These are phyloP conservation scores for Lavandula angustifolia DNA, from an alignment of 257 asterid species.

Conservation along the genomic window DNA sequence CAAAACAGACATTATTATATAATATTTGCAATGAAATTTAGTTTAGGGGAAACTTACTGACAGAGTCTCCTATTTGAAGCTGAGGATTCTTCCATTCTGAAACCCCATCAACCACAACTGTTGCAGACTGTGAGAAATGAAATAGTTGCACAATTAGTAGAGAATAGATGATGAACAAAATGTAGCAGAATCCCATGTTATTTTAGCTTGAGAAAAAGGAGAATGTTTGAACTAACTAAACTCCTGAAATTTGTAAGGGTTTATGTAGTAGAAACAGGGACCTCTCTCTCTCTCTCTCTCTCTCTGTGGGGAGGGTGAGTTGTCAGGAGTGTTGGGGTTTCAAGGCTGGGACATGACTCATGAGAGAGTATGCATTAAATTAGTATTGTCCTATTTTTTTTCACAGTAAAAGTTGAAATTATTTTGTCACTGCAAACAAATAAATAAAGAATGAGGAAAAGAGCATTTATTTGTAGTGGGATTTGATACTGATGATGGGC, in stretches of 20 bases:
- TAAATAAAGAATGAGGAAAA: background rate
- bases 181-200: slow-evolving; percentile 36
- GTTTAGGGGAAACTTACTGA: slow-evolving; percentile 60
- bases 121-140: slow-evolving; percentile 49
- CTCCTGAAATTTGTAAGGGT: slow-evolving; percentile 28
- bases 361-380: slow-evolving; percentile 41
- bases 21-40: background rate
- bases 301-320: slow-evolving; percentile 28
- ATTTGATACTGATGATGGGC: slow-evolving; percentile 69
- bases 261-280: background rate
- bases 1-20: too few species aligned
- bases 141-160: slow-evolving; percentile 34
- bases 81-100: slow-evolving; percentile 74
- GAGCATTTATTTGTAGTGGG: slow-evolving; percentile 28
- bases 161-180: slow-evolving; percentile 38
- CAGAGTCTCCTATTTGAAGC: slow-evolving; percentile 73
- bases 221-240: slow-evolving; percentile 1
- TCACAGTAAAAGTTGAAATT: slow-evolving; percentile 41
- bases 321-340: slow-evolving; percentile 61
- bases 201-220: background rate
- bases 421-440: slow-evolving; percentile 46
- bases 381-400: slow-evolving; percentile 28
- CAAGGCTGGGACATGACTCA: slow-evolving; percentile 37
- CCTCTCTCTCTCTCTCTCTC: too few species aligned
- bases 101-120: slow-evolving; percentile 76